Evolutionary conservation across 129 eudicot species (phyloP), one percentile per base, ranked within the genome.

Genomic region (Tagetes erecta): DNA sequence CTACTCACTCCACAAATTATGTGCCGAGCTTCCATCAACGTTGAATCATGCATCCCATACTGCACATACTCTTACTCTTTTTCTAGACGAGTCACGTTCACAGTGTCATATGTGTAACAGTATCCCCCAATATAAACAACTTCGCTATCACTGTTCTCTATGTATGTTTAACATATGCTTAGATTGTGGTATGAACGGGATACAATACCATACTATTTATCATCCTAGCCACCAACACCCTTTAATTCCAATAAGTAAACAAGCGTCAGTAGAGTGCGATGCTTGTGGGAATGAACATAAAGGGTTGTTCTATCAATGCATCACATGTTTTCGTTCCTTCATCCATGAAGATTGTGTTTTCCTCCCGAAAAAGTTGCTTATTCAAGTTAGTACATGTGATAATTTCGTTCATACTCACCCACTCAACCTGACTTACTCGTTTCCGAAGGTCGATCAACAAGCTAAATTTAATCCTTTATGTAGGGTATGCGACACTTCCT

Each of bases 251-350:
- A 50, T 2, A 1, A 5, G 4, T 3, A 53, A 27, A 27, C 9
- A 20, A 4, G n/a, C 52, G 27, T 31, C 14, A 27, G 30, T 35
- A 6, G 0, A 0, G 0, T 70, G 75, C 14, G 45, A 36, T 14
- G 75, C 64, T 37, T 70, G 27, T 20, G 27, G 27, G 27, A 20
- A 20, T 20, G 27, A 20, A 20, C 27, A 20, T 20, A 20, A 20
- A n/a, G 75, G 75, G 64, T 1, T 39, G 1, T 70, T 70, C 14
- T 70, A 49, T 13, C 63, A 70, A 0, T 52, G 64, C 10, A 38
- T 3, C 75, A 70, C 10, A 31, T 70, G 75, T 52, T 55, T 9
- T 14, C 33, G 8, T 11, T 51, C 2, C 3, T 13, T 27, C 35
- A 70, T 70, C 36, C 64, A 51, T 5, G 0, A 6, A 0, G 75